Evolutionary conservation across 306 rosid species (phyloP), one percentile per base, ranked within the genome.

Genomic region (Sechiopsis laciniata): DNA sequence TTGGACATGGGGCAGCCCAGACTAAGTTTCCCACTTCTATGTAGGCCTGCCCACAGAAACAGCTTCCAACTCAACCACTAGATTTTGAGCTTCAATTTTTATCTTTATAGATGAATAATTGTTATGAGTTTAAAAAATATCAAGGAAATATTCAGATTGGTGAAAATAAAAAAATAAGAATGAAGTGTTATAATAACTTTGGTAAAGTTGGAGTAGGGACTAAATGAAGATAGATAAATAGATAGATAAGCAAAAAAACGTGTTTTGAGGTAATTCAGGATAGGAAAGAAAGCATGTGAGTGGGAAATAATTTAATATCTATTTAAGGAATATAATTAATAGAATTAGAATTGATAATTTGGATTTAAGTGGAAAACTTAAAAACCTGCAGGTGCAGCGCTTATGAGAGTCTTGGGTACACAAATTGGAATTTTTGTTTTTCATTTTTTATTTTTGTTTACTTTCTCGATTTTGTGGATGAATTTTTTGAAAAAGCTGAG

Each of bases 401-500:
- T 64, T 64, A 35, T 37, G 7, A 16, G 14, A 11, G 40, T 40
- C 53, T 66, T 14, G 72, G 72, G 55, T 19, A 45, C 10, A 17
- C 53, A 42, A 66, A 10, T 20, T 66, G n/a, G 55, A 54, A 66
- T 42, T 42, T 63, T 7, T 3, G 10, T 2, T 2, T 63, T 29
- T 7, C 48, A 42, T 42, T 42, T 37, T 42, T 35, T 32, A 0
- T 14, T 13, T 58, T 4, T 59, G 6, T 62, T 70, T 12, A 11
- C 2, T 22, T 4, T 10, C 8, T 6, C 16, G 13, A 26, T 42
- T 42, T 7, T 42, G 2, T 15, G 32, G 19, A 29, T 62, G 21
- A n/a, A 2, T 29, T 72, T 46, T 54, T 61, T 61, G 7, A 70
- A 70, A 40, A 24, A 77, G 78, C 2, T 19, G 72, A 67, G 92